Percentiles rank a stretch among this genome's conserved stretches.
Conservation (phyloP, 1,284 basidiomycete genomes). For the Trichosporon ovoides region DNA sequence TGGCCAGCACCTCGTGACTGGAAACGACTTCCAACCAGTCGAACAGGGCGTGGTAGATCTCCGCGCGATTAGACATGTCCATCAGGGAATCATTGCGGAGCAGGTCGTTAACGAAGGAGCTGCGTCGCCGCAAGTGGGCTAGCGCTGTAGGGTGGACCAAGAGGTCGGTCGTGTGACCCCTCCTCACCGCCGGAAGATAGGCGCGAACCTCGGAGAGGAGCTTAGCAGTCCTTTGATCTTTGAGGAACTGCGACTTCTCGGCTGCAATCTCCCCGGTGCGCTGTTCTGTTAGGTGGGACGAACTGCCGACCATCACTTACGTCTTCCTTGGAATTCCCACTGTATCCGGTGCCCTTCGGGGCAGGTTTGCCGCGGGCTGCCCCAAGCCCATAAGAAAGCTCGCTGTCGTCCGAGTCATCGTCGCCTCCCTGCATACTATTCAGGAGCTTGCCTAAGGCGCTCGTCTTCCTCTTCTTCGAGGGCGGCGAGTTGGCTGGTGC, state of each 20-base stretch:
- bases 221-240: conserved; percentile 64
- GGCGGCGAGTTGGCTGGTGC: not conserved
- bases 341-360: conserved; percentile 77
- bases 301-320: conserved; percentile 52
- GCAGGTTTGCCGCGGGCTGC: conserved; percentile 36
- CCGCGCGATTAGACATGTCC: conserved; percentile 81
- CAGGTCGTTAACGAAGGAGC: conserved; percentile 76
- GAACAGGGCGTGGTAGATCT: conserved; percentile 80
- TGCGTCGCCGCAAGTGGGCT: conserved; percentile 79
- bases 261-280: conserved; percentile 71
- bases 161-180: conserved; percentile 71
- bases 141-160: conserved; percentile 80
- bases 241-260: conserved; percentile 60
- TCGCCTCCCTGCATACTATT: conserved; percentile 46
- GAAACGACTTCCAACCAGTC: conserved; percentile 91
- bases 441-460: not conserved
- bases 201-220: conserved; percentile 65
- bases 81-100: conserved; percentile 82
- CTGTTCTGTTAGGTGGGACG: conserved; percentile 48
- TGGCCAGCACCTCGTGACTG: conserved; percentile 79
- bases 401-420: conserved; percentile 53
- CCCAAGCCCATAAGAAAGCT: conserved; percentile 12
- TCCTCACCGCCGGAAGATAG: conserved; percentile 71
- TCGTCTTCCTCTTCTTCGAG: conserved; percentile 48
- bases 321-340: conserved; percentile 70